Conservation (phyloP, 129 eudicot genomes). For the Saposhnikovia divaricata region DNA sequence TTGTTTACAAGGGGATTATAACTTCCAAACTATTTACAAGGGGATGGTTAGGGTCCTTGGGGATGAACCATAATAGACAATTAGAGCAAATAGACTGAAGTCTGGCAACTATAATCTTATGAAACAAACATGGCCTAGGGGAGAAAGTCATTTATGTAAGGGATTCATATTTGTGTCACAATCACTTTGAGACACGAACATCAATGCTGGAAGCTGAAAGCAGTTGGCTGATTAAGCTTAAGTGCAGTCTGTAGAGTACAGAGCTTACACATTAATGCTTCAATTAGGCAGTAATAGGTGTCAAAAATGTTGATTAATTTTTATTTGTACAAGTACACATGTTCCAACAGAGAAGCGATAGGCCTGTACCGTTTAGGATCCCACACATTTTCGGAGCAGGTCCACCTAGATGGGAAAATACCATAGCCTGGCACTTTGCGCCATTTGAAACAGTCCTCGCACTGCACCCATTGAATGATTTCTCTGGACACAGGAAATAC, state of each 20-base stretch:
- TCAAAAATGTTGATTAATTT: not conserved
- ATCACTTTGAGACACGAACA: not conserved
- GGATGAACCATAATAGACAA: not conserved
- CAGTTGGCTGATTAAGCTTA: not conserved
- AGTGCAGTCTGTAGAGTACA: not conserved
- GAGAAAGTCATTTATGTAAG: not conserved
- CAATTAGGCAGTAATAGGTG: not conserved
- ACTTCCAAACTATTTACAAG: not conserved
- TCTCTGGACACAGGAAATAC: conserved; percentile 19
- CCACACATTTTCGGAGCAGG: conserved; percentile 39
- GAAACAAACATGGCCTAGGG: not conserved
- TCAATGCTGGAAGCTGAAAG: not conserved
- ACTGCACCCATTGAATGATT: conserved; percentile 48
- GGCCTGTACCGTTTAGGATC: conserved; percentile 19
- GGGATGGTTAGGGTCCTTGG: not conserved
- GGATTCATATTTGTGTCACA: not conserved
- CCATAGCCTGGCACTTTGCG: conserved; percentile 46
- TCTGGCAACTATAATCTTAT: not conserved
- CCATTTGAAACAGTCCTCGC: conserved; percentile 61
- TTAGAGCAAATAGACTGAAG: not conserved
- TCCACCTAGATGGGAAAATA: conserved; percentile 46
- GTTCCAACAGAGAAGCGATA: not conserved
- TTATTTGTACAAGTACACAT: not conserved
- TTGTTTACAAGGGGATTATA: too few relatives aligned
- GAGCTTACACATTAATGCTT: not conserved